phyloP scores from a whole-genome alignment of 176 grass and related monocot species.

The Cenchrus purpureus region DNA sequence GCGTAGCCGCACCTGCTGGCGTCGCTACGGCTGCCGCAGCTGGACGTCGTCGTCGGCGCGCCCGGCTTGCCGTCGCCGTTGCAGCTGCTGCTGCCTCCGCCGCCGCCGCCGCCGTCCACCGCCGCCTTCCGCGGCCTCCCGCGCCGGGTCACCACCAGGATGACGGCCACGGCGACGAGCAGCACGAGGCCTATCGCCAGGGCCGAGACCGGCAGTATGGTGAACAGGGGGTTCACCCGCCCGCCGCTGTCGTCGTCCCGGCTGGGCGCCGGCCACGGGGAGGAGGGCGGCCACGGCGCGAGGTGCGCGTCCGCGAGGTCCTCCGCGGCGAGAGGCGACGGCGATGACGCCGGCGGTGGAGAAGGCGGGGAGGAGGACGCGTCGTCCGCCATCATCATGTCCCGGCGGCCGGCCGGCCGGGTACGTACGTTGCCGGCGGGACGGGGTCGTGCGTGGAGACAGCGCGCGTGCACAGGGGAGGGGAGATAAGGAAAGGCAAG shows the following conservation, averaged over 20 bases:
- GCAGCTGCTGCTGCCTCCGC: neutral
- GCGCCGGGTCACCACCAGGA: slow-evolving; percentile 35
- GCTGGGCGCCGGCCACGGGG: slow-evolving; percentile 35
- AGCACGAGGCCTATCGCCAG: slow-evolving; percentile 44
- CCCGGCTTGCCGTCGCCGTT: slow-evolving; percentile 41
- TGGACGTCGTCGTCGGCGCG: slow-evolving; percentile 24
- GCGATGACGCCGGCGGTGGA: slow-evolving; percentile 15
- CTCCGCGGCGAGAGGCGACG: neutral
- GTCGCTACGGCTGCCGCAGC: slow-evolving; percentile 36
- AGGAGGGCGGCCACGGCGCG: slow-evolving; percentile 19
- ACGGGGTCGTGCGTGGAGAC: neutral
- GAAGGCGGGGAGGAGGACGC: slow-evolving; percentile 32
- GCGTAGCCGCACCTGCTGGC: slow-evolving; percentile 30
- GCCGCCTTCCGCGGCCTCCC: neutral
- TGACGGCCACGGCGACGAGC: slow-evolving; percentile 40
- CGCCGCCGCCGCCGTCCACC: neutral
- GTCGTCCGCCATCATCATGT: slow-evolving; percentile 31
- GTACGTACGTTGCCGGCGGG: neutral
- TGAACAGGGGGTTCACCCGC: slow-evolving; percentile 35
- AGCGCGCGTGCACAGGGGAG: neutral
- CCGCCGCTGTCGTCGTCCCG: neutral
- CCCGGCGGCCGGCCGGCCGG: neutral
- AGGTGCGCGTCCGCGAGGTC: slow-evolving; percentile 36
- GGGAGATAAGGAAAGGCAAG: slow-evolving; percentile 16
- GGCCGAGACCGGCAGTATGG: slow-evolving; percentile 47